Evolutionary conservation across 2,329 filamentous ascomycete species (phyloP), one percentile per base, ranked within the genome.

Genomic region (Ceratocystis diversiconidia): DNA sequence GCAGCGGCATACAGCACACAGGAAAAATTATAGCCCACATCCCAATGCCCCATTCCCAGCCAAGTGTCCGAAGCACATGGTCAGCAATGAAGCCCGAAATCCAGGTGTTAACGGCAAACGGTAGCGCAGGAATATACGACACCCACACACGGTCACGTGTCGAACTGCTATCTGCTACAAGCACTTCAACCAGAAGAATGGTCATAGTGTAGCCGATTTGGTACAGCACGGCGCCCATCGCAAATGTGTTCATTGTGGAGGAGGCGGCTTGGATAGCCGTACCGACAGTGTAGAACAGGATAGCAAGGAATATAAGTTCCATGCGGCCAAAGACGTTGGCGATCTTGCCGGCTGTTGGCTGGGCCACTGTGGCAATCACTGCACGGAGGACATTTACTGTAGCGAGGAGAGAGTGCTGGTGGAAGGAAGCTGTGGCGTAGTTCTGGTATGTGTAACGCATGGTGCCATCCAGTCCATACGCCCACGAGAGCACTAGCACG

Each of bases 11-110:
- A 1, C 80, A 74, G 71, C 79, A 82, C 25, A 81, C 77, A 2
- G 83, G 79, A 72, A 82, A 86, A 68, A 86, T 84, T 71, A 86
- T 82, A 68, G 76, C 77, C 77, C 80, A 87, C 82, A 86, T 86
- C 69, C 82, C 83, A 44, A 84, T 78, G 43, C 84, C 84, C 83
- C 83, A 86, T 66, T 77, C 73, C 84, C 84, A 87, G 5, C 74
- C 77, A 0, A 80, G 81, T 10, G 67, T 70, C 0, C 65, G 70
- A 1, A 85, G 72, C 1, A 85, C 80, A 0, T 79, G 75, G 2
- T 71, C 67, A 2, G 80, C 76, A 57, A 87, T 73, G 69, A 85
- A 76, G 28, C 84, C 84, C 68, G 80, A 81, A 5, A 85, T 78
- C 84, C 84, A 87, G 1, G 84, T 83, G 73, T 85, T 86, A 73